phyloP scores from a whole-genome alignment of 2,329 filamentous ascomycete species.

The Colletotrichum sidae region DNA sequence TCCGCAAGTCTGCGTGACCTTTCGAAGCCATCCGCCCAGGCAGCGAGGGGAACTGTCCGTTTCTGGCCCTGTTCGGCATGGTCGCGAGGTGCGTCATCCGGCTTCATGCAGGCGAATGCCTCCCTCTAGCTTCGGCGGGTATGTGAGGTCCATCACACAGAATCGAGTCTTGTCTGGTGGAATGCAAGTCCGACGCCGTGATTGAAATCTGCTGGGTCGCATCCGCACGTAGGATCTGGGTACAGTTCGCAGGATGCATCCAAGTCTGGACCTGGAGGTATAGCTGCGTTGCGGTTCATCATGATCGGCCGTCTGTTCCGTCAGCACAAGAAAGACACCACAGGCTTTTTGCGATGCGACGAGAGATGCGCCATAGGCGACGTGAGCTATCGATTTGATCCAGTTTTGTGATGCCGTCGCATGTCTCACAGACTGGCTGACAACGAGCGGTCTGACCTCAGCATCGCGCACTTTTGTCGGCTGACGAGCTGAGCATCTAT shows the following conservation, averaged over 20 bases:
- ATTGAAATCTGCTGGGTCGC: constrained; percentile 10
- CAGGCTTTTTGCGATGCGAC: background rate
- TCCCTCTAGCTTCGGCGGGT: constrained; percentile 38
- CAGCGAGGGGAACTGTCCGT: constrained; percentile 5
- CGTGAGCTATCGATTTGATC: background rate
- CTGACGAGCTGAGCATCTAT: constrained; percentile 19
- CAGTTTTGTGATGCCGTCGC: constrained; percentile 9
- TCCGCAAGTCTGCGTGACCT: constrained; percentile 31
- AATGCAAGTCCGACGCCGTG: constrained; percentile 7
- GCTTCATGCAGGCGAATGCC: constrained; percentile 33
- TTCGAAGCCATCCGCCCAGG: constrained; percentile 18
- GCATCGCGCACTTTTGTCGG: constrained; percentile 17
- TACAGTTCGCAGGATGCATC: constrained; percentile 17
- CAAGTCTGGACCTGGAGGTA: constrained; percentile 13
- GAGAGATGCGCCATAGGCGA: constrained; percentile 11
- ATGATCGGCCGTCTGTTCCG: background rate
- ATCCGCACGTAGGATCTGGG: constrained; percentile 25
- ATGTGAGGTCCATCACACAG: constrained; percentile 39
- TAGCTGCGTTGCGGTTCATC: constrained; percentile 1
- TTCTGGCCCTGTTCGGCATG: constrained; percentile 22
- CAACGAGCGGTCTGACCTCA: constrained; percentile 35
- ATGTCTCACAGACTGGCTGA: constrained; percentile 29
- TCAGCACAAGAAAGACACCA: background rate
- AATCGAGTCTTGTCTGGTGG: constrained; percentile 18
- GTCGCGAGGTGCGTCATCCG: constrained; percentile 35